Percentiles rank a stretch among this genome's conserved stretches.
Evolutionary conservation across 208 protist species (phyloP).

Genomic region (Endotrypanum monterogeii): DNA sequence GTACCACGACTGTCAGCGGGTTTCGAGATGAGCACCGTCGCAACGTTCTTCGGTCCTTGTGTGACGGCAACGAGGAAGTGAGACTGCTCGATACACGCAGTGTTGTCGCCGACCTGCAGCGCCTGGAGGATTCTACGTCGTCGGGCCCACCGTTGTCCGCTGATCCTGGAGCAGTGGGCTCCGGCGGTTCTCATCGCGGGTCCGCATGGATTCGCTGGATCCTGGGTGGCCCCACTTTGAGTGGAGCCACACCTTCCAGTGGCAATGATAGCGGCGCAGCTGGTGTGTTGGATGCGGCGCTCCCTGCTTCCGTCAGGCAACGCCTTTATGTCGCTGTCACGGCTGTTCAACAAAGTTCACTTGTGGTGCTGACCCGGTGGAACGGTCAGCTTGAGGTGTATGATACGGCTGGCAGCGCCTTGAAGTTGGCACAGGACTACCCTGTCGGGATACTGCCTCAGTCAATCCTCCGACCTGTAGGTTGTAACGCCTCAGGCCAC

Average conservation of each 20-base stretch:
- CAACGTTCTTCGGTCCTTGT: constrained; percentile 26
- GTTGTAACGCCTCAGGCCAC: background rate
- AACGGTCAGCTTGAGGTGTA: constrained; percentile 74
- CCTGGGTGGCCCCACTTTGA: background rate
- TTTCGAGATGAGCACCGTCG: constrained; percentile 30
- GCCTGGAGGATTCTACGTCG: background rate
- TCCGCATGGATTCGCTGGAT: constrained; percentile 25
- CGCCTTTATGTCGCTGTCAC: constrained; percentile 57
- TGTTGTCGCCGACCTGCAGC: constrained; percentile 22
- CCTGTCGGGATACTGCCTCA: constrained; percentile 45
- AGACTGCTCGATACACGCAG: constrained; percentile 28
- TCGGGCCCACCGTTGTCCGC: background rate
- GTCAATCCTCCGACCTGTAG: constrained; percentile 18
- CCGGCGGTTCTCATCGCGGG: background rate
- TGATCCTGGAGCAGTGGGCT: background rate
- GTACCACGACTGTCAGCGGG: constrained; percentile 30
- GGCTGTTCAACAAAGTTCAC: constrained; percentile 62
- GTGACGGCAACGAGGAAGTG: constrained; percentile 27
- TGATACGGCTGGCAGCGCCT: constrained; percentile 14
- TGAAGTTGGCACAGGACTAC: constrained; percentile 28
- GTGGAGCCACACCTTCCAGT: background rate
- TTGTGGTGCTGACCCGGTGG: constrained; percentile 61
- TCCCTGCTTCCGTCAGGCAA: constrained; percentile 8
- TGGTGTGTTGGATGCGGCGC: background rate
- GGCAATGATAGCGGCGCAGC: background rate